Conservation (phyloP, 768 basidiomycete species). For the Boletus rubroflammeus region DNA sequence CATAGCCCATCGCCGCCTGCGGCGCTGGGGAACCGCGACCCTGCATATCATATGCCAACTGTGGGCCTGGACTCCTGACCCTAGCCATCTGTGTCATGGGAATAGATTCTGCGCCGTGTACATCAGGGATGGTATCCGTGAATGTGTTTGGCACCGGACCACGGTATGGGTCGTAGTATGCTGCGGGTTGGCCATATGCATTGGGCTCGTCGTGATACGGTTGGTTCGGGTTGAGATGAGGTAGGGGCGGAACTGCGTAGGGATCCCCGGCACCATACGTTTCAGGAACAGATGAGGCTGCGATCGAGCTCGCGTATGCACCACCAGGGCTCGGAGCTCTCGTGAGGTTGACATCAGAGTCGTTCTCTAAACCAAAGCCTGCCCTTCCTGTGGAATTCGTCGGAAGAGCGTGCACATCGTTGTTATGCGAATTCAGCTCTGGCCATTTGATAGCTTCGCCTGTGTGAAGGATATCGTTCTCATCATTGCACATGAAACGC, state of each 20-base stretch:
- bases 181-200: constrained; percentile 34
- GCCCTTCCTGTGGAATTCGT: constrained; percentile 65
- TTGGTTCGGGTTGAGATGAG: constrained; percentile 73
- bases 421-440: constrained; percentile 67
- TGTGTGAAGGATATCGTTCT: constrained; percentile 24
- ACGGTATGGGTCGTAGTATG: constrained; percentile 78
- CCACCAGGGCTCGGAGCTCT: constrained; percentile 45
- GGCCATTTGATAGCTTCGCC: constrained; percentile 91
- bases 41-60: constrained; percentile 36
- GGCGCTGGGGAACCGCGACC: constrained; percentile 40
- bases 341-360: constrained; percentile 54
- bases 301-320: constrained; percentile 46
- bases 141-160: constrained; percentile 71
- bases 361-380: constrained; percentile 61
- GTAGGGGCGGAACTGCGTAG: constrained; percentile 80
- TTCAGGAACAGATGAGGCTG: constrained; percentile 43
- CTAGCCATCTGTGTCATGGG: constrained; percentile 69
- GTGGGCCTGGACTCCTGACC: constrained; percentile 40
- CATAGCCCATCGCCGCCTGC: constrained; percentile 39
- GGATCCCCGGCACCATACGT: constrained; percentile 50
- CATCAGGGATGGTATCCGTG: constrained; percentile 36
- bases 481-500: constrained; percentile 6
- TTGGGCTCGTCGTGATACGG: constrained; percentile 74
- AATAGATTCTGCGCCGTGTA: constrained; percentile 52
- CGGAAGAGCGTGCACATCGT: constrained; percentile 61